phyloP scores from a whole-genome alignment of 177 flowering plant species.

The Vitis hybrid region DNA sequence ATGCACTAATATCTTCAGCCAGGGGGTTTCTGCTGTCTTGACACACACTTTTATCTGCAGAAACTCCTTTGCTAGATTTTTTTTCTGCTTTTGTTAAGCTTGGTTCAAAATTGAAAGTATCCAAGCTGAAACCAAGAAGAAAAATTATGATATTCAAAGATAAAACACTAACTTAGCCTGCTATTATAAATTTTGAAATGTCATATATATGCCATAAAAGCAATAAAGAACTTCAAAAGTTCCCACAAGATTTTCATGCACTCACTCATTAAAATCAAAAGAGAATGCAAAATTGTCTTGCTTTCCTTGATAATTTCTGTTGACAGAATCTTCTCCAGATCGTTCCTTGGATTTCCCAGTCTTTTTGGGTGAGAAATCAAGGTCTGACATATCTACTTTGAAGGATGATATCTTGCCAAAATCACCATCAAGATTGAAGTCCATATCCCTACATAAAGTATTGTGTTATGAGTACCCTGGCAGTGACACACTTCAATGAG shows the following conservation, averaged over 20 bases:
- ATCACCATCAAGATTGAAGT: conserved; percentile 72
- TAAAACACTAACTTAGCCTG: not conserved
- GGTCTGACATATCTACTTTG: conserved; percentile 79
- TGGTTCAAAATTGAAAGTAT: conserved; percentile 55
- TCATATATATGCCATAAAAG: not conserved
- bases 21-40: conserved; percentile 25
- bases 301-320: conserved; percentile 40
- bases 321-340: conserved; percentile 36
- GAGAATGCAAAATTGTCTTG: conserved; percentile 49
- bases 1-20: conserved; percentile 13
- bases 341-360: conserved; percentile 44
- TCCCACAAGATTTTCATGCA: not conserved
- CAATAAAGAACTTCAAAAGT: not conserved
- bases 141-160: conserved; percentile 7
- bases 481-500: not conserved
- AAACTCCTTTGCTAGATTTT: conserved; percentile 20
- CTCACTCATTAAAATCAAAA: conserved; percentile 81
- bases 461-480: conserved; percentile 7
- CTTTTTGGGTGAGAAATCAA: conserved; percentile 72
- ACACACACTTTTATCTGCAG: conserved; percentile 24
- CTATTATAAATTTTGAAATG: not conserved
- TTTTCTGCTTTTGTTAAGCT: conserved; percentile 34
- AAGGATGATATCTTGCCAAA: conserved; percentile 79
- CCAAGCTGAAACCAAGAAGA: conserved; percentile 40
- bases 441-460: conserved; percentile 66